phyloP scores from a whole-genome alignment of 768 basidiomycete genomes.

The Rhodotorula sphaerocarpa region DNA sequence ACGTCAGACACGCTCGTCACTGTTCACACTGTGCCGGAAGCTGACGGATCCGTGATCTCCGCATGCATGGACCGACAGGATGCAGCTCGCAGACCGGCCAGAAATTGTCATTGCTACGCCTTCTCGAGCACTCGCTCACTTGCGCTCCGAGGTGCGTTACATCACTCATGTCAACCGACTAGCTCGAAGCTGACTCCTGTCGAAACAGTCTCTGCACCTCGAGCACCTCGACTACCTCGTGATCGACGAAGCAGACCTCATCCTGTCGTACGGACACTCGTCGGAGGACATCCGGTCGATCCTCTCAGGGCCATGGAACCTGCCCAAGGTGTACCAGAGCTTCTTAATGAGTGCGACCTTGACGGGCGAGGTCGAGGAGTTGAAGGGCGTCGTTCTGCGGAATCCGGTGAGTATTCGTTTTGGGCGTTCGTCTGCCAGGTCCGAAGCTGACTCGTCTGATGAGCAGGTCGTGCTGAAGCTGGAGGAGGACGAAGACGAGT shows the following conservation, averaged over 20 bases:
- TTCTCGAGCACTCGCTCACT: constrained; percentile 57
- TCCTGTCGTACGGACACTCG: constrained; percentile 86
- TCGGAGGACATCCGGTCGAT: constrained; percentile 75
- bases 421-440: too few relatives aligned
- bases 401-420: constrained; percentile 65
- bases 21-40: too few relatives aligned
- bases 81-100: constrained; percentile 60
- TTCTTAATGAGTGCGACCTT: constrained; percentile 97
- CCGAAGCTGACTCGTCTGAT: too few relatives aligned
- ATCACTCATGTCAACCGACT: neutral
- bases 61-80: too few relatives aligned
- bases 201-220: constrained; percentile 55
- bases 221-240: constrained; percentile 70
- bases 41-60: too few relatives aligned
- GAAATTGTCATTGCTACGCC: constrained; percentile 75
- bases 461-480: constrained; percentile 81
- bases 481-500: constrained; percentile 78
- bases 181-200: neutral
- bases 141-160: constrained; percentile 59
- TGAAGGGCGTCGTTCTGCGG: constrained; percentile 78
- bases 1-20: too few relatives aligned
- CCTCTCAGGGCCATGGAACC: constrained; percentile 54
- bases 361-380: constrained; percentile 85
- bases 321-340: constrained; percentile 76
- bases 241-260: constrained; percentile 95